Percentiles rank a stretch among this genome's conserved stretches.
Conservation (phyloP, 1,284 basidiomycete species). For the Sporisorium reilianum region DNA sequence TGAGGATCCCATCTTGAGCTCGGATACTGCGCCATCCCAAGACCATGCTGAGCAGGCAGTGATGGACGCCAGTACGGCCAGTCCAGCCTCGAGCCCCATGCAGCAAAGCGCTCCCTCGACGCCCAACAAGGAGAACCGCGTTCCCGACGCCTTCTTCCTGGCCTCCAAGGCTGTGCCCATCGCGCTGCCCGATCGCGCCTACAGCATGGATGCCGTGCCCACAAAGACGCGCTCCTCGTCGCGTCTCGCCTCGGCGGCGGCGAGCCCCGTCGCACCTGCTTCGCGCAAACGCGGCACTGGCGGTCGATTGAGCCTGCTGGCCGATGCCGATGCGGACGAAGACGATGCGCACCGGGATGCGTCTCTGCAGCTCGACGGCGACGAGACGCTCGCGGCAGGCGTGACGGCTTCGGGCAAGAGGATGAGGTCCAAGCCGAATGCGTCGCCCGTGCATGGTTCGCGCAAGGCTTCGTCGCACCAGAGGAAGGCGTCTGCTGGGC, state of each 20-base stretch:
- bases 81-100: conserved; percentile 13
- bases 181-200: conserved; percentile 33
- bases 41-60: conserved; percentile 14
- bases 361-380: conserved; percentile 3
- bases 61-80: neutral
- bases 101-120: conserved; percentile 17
- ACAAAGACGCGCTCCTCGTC: conserved; percentile 27
- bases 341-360: conserved; percentile 22
- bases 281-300: conserved; percentile 45
- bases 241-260: conserved; percentile 16
- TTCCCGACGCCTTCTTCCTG: conserved; percentile 26
- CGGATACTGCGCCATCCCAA: conserved; percentile 34
- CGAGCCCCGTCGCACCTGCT: conserved; percentile 8
- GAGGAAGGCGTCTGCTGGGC: conserved; percentile 21
- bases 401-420: conserved; percentile 22
- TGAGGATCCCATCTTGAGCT: conserved; percentile 26
- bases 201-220: conserved; percentile 26
- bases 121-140: conserved; percentile 46
- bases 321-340: conserved; percentile 23
- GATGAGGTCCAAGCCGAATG: conserved; percentile 7
- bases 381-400: conserved; percentile 8
- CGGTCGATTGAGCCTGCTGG: conserved; percentile 42
- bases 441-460: neutral
- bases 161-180: conserved; percentile 28
- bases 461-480: conserved; percentile 31